Percentiles rank a stretch among this genome's conserved stretches.
Evolutionary conservation across 208 protist genomes (phyloP).

Genomic region (Leishmania guyanensis): DNA sequence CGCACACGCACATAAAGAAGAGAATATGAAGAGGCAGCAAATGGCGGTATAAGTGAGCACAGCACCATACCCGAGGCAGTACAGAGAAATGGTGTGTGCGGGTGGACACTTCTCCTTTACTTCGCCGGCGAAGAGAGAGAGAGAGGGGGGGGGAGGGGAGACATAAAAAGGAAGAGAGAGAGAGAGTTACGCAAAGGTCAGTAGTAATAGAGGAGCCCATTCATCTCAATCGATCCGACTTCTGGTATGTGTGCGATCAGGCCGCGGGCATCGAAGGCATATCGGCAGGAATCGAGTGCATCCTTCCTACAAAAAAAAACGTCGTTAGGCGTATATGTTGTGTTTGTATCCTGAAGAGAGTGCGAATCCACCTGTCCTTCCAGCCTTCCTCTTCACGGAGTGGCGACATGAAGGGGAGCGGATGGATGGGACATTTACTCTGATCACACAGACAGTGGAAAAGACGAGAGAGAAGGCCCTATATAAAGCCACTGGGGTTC

Average conservation of each 20-base stretch:
- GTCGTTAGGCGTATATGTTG: background rate
- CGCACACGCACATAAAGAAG: background rate
- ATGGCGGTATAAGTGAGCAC: background rate
- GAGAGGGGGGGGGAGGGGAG: background rate
- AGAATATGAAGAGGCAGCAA: background rate
- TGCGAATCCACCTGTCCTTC: background rate
- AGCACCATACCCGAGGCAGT: background rate
- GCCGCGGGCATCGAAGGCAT: background rate
- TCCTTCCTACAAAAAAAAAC: background rate
- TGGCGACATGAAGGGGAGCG: too few relatives aligned
- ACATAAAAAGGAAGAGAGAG: background rate
- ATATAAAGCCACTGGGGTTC: background rate
- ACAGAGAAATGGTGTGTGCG: background rate
- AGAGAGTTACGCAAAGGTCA: background rate
- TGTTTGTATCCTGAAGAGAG: background rate
- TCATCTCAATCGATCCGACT: background rate
- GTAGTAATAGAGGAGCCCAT: background rate
- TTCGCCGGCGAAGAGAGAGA: background rate
- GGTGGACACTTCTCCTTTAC: background rate
- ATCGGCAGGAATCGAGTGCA: background rate
- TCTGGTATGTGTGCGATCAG: background rate
- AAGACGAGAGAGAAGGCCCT: slow-evolving; percentile 1
- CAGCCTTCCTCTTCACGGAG: background rate
- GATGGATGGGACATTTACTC: background rate
- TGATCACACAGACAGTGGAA: background rate